Evolutionary conservation across 257 asterid genomes (phyloP).

Genomic region (Nicotiana tomentosiformis): DNA sequence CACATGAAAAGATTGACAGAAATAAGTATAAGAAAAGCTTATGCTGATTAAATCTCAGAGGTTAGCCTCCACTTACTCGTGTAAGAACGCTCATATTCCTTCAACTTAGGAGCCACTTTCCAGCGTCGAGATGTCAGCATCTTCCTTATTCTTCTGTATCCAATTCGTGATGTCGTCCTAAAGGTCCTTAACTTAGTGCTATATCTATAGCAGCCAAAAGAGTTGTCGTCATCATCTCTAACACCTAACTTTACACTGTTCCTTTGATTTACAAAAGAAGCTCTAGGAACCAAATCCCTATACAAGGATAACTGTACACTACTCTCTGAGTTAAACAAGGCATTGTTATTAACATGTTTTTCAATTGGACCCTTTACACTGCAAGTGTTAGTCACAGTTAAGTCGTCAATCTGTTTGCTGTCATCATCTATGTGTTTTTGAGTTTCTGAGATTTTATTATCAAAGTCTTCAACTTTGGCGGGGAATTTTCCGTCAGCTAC

Average conservation of each 20-base stretch:
- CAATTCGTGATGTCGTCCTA: conserved; percentile 50
- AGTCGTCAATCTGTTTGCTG: conserved; percentile 16
- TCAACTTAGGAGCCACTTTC: conserved; percentile 64
- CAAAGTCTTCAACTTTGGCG: conserved; percentile 19
- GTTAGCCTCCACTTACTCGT: conserved; percentile 41
- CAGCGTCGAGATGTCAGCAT: conserved; percentile 67
- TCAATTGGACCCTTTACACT: conserved; percentile 51
- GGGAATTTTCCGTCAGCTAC: conserved; percentile 19
- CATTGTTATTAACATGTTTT: conserved; percentile 38
- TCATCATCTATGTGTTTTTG: conserved; percentile 20
- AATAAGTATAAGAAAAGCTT: neutral
- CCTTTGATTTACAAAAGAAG: conserved; percentile 59
- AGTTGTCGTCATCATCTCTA: conserved; percentile 98
- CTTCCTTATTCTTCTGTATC: conserved; percentile 69
- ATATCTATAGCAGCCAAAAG: conserved; percentile 57
- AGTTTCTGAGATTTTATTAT: conserved; percentile 26
- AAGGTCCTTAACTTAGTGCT: conserved; percentile 70
- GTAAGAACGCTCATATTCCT: conserved; percentile 50
- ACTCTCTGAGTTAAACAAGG: conserved; percentile 50
- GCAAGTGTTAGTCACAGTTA: conserved; percentile 42
- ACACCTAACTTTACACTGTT: conserved; percentile 78
- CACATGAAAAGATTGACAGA: neutral
- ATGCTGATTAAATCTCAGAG: neutral
- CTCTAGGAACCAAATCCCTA: conserved; percentile 47
- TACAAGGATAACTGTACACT: conserved; percentile 90